Evolutionary conservation across 805 yeast species (phyloP).

Genomic region (Sugiyamaella qingdaonensis): DNA sequence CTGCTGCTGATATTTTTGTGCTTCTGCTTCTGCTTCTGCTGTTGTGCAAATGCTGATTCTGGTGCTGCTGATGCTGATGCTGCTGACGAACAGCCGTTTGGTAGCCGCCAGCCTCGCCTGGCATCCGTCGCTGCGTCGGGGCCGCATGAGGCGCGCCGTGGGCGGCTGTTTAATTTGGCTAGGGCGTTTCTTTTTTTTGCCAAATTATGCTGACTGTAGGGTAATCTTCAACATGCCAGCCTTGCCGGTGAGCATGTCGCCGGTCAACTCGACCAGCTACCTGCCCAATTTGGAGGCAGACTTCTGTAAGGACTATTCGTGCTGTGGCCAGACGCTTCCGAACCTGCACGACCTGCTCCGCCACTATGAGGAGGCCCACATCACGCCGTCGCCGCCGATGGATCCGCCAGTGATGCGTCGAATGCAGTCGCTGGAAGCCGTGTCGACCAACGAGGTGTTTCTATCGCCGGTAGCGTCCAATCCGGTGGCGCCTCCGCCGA

Average conservation of each 20-base stretch:
- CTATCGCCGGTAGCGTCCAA: constrained; percentile 37
- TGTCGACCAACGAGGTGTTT: constrained; percentile 89
- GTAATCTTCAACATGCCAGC: constrained; percentile 32
- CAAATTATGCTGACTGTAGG: constrained; percentile 8
- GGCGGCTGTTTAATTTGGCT: too few relatives aligned
- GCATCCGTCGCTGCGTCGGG: too few relatives aligned
- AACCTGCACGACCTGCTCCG: constrained; percentile 88
- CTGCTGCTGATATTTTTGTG: too few relatives aligned
- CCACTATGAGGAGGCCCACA: constrained; percentile 96
- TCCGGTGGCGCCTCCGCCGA: constrained; percentile 30
- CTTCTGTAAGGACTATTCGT: constrained; percentile 92
- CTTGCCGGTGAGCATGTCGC: constrained; percentile 56
- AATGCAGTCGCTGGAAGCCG: constrained; percentile 71
- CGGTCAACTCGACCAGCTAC: constrained; percentile 64
- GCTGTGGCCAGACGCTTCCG: constrained; percentile 91
- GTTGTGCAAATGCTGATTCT: too few relatives aligned
- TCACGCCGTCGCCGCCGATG: constrained; percentile 53
- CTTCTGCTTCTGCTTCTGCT: too few relatives aligned
- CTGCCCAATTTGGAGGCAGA: constrained; percentile 91
- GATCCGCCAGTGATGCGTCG: constrained; percentile 33
- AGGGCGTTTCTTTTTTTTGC: constrained; percentile 1
- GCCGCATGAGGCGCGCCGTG: too few relatives aligned
- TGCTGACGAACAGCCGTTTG: too few relatives aligned
- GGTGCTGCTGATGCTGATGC: too few relatives aligned
- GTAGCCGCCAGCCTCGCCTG: too few relatives aligned